A percentile compares a stretch with the other conserved stretches of the same genome.
Evolutionary conservation across 1,284 basidiomycete genomes (phyloP).

Genomic region (Leccinum angustisporum): DNA sequence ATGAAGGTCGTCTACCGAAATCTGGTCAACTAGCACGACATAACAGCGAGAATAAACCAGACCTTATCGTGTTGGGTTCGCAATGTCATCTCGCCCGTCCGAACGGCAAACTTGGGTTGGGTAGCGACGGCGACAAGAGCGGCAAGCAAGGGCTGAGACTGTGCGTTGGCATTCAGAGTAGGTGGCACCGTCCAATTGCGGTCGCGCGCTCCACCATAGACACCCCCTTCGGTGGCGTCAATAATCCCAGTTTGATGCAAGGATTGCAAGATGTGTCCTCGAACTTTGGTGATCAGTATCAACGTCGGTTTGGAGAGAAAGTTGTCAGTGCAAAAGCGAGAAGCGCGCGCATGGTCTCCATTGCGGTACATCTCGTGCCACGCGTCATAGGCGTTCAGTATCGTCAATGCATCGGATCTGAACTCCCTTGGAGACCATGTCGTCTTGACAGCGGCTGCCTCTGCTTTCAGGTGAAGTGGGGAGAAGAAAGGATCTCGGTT

Average conservation of each 20-base stretch:
- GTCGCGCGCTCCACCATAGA: constrained; percentile 26
- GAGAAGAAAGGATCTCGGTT: constrained; percentile 91
- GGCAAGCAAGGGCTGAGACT: constrained; percentile 79
- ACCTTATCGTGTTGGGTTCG: constrained; percentile 90
- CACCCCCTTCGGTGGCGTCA: constrained; percentile 70
- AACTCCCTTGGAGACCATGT: constrained; percentile 81
- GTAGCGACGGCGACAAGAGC: constrained; percentile 85
- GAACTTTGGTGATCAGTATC: constrained; percentile 83
- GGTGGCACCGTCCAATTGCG: constrained; percentile 53
- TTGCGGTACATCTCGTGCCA: constrained; percentile 76
- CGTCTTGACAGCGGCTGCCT: constrained; percentile 72
- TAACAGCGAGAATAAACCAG: constrained; percentile 24
- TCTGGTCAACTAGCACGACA: constrained; percentile 13
- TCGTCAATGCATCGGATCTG: constrained; percentile 84
- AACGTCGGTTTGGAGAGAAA: constrained; percentile 88
- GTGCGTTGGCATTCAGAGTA: constrained; percentile 73
- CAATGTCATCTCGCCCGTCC: constrained; percentile 71
- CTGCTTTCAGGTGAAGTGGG: constrained; percentile 68
- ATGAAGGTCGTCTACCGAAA: constrained; percentile 62
- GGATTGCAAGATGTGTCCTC: constrained; percentile 76
- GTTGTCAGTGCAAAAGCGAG: constrained; percentile 83
- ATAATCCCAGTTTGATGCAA: constrained; percentile 84
- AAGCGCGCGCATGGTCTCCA: constrained; percentile 64
- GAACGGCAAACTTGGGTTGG: constrained; percentile 93
- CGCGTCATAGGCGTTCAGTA: constrained; percentile 77